Evolutionary conservation across 2,329 filamentous ascomycete species (phyloP).

Genomic region (Aspergillus sp.): DNA sequence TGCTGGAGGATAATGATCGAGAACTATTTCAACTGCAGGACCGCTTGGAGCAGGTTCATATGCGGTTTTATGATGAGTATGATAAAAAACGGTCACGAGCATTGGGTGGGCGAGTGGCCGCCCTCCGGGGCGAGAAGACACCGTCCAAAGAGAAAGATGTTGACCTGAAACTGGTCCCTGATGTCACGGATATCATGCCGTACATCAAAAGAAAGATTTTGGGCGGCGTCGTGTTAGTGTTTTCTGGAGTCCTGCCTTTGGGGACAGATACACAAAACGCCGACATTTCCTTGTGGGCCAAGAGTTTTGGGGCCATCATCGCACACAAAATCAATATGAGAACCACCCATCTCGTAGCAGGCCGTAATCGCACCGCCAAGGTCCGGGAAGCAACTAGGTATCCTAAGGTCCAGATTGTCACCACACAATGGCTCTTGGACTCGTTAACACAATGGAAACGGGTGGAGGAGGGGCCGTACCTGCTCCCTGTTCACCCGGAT

Average conservation of each 20-base stretch:
- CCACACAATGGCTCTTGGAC: slow-evolving; percentile 81
- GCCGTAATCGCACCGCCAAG: slow-evolving; percentile 75
- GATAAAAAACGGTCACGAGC: slow-evolving; percentile 49
- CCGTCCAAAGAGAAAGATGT: slow-evolving; percentile 37
- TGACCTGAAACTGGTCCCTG: slow-evolving; percentile 65
- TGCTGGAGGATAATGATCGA: slow-evolving; percentile 81
- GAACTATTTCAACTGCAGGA: slow-evolving; percentile 74
- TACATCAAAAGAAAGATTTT: slow-evolving; percentile 74
- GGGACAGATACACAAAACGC: slow-evolving; percentile 73
- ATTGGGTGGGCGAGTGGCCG: slow-evolving; percentile 44
- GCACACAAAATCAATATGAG: slow-evolving; percentile 40
- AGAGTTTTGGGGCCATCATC: slow-evolving; percentile 70
- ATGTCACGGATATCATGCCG: slow-evolving; percentile 81
- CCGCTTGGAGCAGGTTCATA: slow-evolving; percentile 71
- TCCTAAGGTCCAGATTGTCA: slow-evolving; percentile 82
- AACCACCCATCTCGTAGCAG: slow-evolving; percentile 50
- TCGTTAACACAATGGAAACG: slow-evolving; percentile 80
- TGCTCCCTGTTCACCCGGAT: slow-evolving; percentile 69
- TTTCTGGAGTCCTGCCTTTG: slow-evolving; percentile 85
- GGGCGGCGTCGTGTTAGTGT: slow-evolving; percentile 70
- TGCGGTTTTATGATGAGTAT: slow-evolving; percentile 77
- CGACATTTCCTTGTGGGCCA: slow-evolving; percentile 82
- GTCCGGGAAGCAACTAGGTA: slow-evolving; percentile 80
- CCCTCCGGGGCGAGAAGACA: slow-evolving; percentile 47
- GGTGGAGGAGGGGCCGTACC: slow-evolving; percentile 72